These are phyloP conservation scores for Fallopia convolvulus DNA, from an alignment of 148 eudicot species.

Conservation along the genomic window DNA sequence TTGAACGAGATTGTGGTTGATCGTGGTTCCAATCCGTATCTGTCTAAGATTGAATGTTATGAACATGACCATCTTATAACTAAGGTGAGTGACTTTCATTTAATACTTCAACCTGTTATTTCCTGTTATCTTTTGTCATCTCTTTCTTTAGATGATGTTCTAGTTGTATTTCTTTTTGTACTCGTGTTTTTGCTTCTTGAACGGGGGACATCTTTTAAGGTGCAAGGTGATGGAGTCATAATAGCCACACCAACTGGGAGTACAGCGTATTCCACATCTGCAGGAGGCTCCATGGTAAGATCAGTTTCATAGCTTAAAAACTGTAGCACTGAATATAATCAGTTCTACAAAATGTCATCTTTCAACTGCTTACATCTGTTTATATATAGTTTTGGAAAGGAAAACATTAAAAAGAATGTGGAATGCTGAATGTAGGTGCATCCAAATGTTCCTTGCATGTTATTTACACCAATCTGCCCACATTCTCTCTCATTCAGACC, in stretches of 20 bases:
- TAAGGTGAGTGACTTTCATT: slow-evolving; percentile 55
- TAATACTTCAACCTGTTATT: neutral
- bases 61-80: slow-evolving; percentile 96
- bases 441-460: slow-evolving; percentile 99
- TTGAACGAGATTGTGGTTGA: slow-evolving; percentile 94
- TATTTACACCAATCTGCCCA: slow-evolving; percentile 96
- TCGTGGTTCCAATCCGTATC: slow-evolving; percentile 97
- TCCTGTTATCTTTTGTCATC: neutral
- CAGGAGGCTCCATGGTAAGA: slow-evolving; percentile 98
- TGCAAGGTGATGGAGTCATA: slow-evolving; percentile 99
- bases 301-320: neutral
- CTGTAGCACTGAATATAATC: too few relatives aligned
- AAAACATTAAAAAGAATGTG: neutral
- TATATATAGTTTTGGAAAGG: neutral
- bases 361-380: neutral
- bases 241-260: slow-evolving; percentile 99
- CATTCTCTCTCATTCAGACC: slow-evolving; percentile 99
- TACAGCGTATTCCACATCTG: slow-evolving; percentile 96
- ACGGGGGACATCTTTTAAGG: slow-evolving; percentile 27
- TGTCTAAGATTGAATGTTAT: slow-evolving; percentile 92
- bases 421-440: slow-evolving; percentile 61
- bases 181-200: neutral
- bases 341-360: neutral
- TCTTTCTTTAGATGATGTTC: neutral
- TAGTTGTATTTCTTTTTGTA: neutral